A percentile compares a stretch with the other conserved stretches of the same genome.
phyloP scores from a whole-genome alignment of 305 asterid species.

The Fraxinus greggii region DNA sequence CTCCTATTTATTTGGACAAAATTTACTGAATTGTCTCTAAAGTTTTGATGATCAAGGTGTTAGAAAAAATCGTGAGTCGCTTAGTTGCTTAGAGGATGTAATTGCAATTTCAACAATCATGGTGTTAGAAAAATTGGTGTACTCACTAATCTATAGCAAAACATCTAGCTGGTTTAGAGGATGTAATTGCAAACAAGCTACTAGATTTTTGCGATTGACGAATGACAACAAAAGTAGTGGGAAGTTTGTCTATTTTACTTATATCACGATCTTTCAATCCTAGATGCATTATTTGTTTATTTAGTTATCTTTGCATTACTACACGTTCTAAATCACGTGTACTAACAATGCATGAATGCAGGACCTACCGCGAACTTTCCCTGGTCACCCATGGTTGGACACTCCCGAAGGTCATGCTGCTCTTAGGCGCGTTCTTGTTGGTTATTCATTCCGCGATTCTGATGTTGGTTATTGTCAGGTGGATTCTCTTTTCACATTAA shows the following conservation, averaged over 20 bases:
- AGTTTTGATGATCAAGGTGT: not conserved
- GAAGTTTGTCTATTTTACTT: not conserved
- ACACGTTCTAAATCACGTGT: not conserved
- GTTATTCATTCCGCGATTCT: slow-evolving; percentile 92
- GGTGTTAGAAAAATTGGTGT: not conserved
- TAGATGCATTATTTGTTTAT: not conserved
- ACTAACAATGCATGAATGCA: slow-evolving; percentile 28
- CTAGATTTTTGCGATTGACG: not conserved
- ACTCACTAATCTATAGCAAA: not conserved
- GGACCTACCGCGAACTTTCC: slow-evolving; percentile 98
- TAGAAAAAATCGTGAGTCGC: not conserved
- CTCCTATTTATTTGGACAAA: not conserved
- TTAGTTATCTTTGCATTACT: not conserved
- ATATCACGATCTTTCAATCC: not conserved
- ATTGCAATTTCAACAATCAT: not conserved
- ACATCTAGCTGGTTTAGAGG: not conserved
- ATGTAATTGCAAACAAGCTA: not conserved
- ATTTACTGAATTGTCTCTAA: not conserved
- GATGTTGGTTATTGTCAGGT: slow-evolving; percentile 99
- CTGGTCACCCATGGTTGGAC: slow-evolving; percentile 99
- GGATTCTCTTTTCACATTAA: slow-evolving; percentile 12
- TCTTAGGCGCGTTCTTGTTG: slow-evolving; percentile 92
- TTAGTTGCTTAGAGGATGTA: not conserved
- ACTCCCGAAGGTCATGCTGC: slow-evolving; percentile 92
- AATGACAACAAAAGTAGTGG: not conserved